Evolutionary conservation across 2,329 filamentous ascomycete genomes (phyloP).

Genomic region (Blumeriella jaapii): DNA sequence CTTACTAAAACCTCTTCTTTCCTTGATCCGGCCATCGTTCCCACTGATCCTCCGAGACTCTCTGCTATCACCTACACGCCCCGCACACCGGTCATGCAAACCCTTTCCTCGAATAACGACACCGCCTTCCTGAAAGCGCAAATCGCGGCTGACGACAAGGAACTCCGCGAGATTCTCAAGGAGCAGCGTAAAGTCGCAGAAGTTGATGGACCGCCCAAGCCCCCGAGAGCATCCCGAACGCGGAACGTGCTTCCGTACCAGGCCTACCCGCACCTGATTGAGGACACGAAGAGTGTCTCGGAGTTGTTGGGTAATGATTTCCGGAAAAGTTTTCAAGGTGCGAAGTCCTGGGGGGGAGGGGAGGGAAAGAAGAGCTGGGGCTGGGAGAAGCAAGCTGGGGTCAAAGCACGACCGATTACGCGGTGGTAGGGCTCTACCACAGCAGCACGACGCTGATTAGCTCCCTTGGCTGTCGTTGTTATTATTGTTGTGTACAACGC

Average conservation of each 20-base stretch:
- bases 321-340: constrained; percentile 5
- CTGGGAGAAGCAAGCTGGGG: constrained; percentile 15
- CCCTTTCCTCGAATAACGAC: constrained; percentile 38
- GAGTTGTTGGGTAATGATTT: constrained; percentile 12
- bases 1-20: constrained; percentile 56
- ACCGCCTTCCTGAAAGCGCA: constrained; percentile 71
- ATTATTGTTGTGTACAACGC: too few relatives aligned
- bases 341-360: too few relatives aligned
- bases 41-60: constrained; percentile 43
- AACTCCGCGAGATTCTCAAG: constrained; percentile 62
- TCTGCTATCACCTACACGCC: constrained; percentile 56
- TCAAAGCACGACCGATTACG: constrained; percentile 9
- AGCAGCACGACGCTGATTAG: too few relatives aligned
- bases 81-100: constrained; percentile 69
- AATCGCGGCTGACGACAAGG: constrained; percentile 61
- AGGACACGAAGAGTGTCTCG: constrained; percentile 17
- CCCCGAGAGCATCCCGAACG: constrained; percentile 4
- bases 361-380: constrained; percentile 18
- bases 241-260: constrained; percentile 20
- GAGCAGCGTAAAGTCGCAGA: constrained; percentile 28
- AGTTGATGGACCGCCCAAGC: constrained; percentile 12
- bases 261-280: constrained; percentile 17
- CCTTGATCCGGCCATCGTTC: constrained; percentile 54
- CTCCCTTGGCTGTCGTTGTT: too few relatives aligned
- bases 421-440: constrained; percentile 14